These are phyloP conservation scores for Urostyla sp. DNA, from an alignment of 73 alveolate species.

Conservation along the genomic window DNA sequence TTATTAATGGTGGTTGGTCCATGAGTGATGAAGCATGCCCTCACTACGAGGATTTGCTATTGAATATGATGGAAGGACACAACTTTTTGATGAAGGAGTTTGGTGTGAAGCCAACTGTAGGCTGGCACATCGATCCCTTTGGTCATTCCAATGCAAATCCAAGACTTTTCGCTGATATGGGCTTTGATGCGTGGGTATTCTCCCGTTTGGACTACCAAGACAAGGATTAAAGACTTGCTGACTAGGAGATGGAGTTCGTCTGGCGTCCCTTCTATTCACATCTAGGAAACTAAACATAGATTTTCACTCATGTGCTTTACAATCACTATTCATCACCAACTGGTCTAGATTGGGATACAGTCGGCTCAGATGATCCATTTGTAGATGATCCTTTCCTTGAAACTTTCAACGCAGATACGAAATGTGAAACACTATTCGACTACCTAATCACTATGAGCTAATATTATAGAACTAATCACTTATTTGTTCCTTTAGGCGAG, in stretches of 20 bases:
- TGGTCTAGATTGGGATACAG: conserved; percentile 33
- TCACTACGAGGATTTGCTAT: conserved; percentile 91
- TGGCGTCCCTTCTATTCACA: conserved; percentile 78
- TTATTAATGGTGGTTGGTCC: conserved; percentile 96
- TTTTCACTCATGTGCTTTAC: conserved; percentile 58
- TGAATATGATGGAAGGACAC: conserved; percentile 93
- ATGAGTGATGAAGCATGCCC: conserved; percentile 97
- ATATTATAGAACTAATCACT: conserved; percentile 62
- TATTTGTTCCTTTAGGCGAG: conserved; percentile 70
- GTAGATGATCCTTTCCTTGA: conserved; percentile 63
- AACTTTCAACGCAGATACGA: conserved; percentile 68
- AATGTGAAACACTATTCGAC: conserved; percentile 36
- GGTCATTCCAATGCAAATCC: conserved; percentile 94
- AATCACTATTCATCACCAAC: conserved; percentile 52
- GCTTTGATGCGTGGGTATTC: conserved; percentile 92
- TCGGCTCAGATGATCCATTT: conserved; percentile 31
- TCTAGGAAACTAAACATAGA: conserved; percentile 48
- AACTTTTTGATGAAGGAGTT: conserved; percentile 85
- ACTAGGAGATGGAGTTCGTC: conserved; percentile 81
- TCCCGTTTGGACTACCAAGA: conserved; percentile 94
- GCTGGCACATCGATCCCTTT: conserved; percentile 97
- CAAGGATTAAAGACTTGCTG: conserved; percentile 68
- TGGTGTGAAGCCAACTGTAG: conserved; percentile 86
- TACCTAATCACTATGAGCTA: conserved; percentile 25
- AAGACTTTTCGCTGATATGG: conserved; percentile 89